Evolutionary conservation across 306 rosid species (phyloP), one percentile per base, ranked within the genome.

Genomic region (Medicago arabica): DNA sequence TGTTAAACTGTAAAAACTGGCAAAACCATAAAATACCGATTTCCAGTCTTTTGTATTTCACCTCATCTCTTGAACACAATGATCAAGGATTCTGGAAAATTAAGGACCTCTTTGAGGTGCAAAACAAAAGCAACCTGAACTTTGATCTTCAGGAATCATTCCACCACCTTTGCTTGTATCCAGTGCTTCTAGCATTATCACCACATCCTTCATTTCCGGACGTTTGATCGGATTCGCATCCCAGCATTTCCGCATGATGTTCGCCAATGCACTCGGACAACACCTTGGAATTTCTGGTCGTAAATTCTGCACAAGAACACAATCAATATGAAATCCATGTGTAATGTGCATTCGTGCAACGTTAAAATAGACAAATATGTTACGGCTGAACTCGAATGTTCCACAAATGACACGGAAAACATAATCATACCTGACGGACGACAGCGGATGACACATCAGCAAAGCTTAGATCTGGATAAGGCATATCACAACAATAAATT

Each of bases 131-230:
- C 98, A 93, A 40, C 81, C 79, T 18, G 82, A 2, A 12, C 50
- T 10, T 73, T 91, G 93, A 76, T 87, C 91, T 11, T 93, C 96
- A 0, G 91, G 89, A 53, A 91, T 89, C 97, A 93, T 93, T 62
- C 98, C 97, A 25, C 97, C 97, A 9, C 98, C 97, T 75, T 88
- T 91, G 89, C 91, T 91, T 0, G 98, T 89, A 64, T 93, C 96
- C 14, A 89, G 46, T 14, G 90, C 97, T 78, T 93, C 95, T 38
- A 89, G 85, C 89, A 89, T 25, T 57, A 49, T 91, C 79, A 88
- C 97, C 12, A 91, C 98, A 19, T 88, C 97, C 2, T 75, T 83
- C 98, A 93, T 93, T 69, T 84, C 91, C 0, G 93, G 98, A 4
- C 96, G 92, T 75, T 74, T 93, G 83, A 78, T 84, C 14, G 98